Evolutionary conservation across 1,284 basidiomycete species (phyloP).

Genomic region (Pyrrhoderma lamaoense): DNA sequence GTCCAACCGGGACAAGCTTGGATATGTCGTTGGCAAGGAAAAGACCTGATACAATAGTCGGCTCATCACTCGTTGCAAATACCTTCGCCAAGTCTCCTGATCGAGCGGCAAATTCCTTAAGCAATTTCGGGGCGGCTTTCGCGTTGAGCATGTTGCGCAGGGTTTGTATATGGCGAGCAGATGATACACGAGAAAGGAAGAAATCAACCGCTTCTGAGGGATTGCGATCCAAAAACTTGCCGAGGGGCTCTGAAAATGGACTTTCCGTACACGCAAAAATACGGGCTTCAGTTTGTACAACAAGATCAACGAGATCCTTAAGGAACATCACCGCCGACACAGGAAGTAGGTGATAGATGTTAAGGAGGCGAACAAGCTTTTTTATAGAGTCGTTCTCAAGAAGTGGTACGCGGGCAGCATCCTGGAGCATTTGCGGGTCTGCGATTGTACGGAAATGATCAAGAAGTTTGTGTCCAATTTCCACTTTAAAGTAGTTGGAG

Average conservation of each 20-base stretch:
- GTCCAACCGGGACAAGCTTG: constrained; percentile 69
- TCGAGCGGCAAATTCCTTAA: constrained; percentile 65
- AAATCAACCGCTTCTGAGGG: constrained; percentile 80
- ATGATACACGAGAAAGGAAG: constrained; percentile 75
- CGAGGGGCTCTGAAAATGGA: constrained; percentile 92
- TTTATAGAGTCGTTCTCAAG: constrained; percentile 88
- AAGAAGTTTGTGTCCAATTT: constrained; percentile 95
- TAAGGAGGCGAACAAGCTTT: constrained; percentile 89
- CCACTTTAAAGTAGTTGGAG: constrained; percentile 99
- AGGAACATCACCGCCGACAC: constrained; percentile 92
- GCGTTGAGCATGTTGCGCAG: constrained; percentile 77
- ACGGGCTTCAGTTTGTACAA: constrained; percentile 91
- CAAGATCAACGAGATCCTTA: constrained; percentile 75
- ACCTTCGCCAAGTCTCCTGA: constrained; percentile 54
- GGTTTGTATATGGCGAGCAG: constrained; percentile 71
- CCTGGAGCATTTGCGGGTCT: constrained; percentile 76
- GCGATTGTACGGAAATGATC: constrained; percentile 93
- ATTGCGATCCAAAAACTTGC: constrained; percentile 88
- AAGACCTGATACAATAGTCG: constrained; percentile 60
- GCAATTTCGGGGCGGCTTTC: constrained; percentile 67
- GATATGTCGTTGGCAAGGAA: constrained; percentile 75
- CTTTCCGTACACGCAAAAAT: constrained; percentile 87
- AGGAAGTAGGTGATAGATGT: constrained; percentile 95
- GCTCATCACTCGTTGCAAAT: constrained; percentile 50
- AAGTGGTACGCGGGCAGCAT: constrained; percentile 71